A percentile compares a stretch with the other conserved stretches of the same genome.
These are phyloP conservation scores for Venturia pyrina DNA, from an alignment of 2,329 filamentous ascomycete species.

Conservation along the genomic window DNA sequence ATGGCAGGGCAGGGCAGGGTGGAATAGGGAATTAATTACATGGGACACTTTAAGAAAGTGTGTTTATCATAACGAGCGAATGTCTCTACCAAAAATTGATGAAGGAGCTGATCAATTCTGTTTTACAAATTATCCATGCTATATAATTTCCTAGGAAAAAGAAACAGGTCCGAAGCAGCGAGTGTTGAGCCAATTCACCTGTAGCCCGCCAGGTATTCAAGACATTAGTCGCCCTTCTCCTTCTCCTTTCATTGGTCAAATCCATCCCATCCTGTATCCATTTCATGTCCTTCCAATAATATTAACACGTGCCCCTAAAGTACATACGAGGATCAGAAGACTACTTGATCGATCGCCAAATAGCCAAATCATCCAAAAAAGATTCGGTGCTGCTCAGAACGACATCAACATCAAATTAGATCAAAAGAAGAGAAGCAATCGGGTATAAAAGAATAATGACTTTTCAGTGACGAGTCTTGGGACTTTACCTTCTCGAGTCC, in stretches of 20 bases:
- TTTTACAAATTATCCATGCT: neutral
- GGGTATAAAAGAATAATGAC: neutral
- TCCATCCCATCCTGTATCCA: neutral
- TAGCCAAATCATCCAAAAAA: neutral
- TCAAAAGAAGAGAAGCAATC: neutral
- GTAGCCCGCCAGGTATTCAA: neutral
- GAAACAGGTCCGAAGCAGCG: neutral
- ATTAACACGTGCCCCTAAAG: neutral
- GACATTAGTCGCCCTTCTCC: conserved; percentile 19
- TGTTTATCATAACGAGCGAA: too few relatives aligned
- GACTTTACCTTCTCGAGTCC: conserved; percentile 4
- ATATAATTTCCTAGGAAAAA: neutral
- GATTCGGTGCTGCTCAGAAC: neutral
- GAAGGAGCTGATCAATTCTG: too few relatives aligned
- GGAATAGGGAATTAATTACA: too few relatives aligned
- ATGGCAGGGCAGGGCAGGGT: too few relatives aligned
- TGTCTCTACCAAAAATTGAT: too few relatives aligned
- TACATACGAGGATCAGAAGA: neutral
- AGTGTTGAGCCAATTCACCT: neutral
- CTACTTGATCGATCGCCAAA: neutral
- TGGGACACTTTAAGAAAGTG: too few relatives aligned
- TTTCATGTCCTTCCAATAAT: neutral
- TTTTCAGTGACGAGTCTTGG: neutral
- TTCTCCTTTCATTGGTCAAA: conserved; percentile 15
- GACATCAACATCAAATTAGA: neutral